Percentiles rank a stretch among this genome's conserved stretches.
Evolutionary conservation across 2,329 filamentous ascomycete genomes (phyloP).

Genomic region (Sporothrix humicola): DNA sequence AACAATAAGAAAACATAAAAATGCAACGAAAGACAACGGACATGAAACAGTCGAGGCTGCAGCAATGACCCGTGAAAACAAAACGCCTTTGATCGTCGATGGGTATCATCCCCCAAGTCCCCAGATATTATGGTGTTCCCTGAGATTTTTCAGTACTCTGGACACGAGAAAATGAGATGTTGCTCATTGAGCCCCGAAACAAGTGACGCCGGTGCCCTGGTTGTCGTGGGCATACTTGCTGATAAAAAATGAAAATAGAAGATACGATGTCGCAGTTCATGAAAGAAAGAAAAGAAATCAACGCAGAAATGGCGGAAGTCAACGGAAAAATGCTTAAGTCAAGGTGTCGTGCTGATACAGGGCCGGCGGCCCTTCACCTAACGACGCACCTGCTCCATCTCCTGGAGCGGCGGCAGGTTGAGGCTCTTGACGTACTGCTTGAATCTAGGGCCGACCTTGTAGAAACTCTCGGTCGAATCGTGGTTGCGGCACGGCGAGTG

Average conservation of each 20-base stretch:
- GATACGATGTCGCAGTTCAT: background rate
- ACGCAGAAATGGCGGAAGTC: too few relatives aligned
- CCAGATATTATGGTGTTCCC: background rate
- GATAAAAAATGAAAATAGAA: background rate
- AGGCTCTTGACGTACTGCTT: slow-evolving; percentile 58
- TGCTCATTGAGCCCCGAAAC: background rate
- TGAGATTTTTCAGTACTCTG: background rate
- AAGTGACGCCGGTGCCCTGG: background rate
- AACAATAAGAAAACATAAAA: background rate
- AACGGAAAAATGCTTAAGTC: background rate
- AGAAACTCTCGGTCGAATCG: slow-evolving; percentile 69
- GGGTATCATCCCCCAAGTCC: background rate
- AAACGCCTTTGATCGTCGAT: slow-evolving; percentile 3
- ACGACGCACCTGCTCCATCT: slow-evolving; percentile 27
- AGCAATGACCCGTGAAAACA: background rate
- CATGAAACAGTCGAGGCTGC: background rate
- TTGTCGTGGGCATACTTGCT: background rate
- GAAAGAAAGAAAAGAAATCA: background rate
- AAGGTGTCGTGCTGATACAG: background rate
- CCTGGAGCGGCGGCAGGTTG: slow-evolving; percentile 42
- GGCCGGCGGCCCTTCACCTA: background rate
- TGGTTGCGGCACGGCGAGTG: slow-evolving; percentile 76
- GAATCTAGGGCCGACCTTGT: slow-evolving; percentile 68
- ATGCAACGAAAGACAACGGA: background rate
- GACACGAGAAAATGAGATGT: background rate